phyloP scores from a whole-genome alignment of 208 protist species.

The Acanthamoeba castellanii region DNA sequence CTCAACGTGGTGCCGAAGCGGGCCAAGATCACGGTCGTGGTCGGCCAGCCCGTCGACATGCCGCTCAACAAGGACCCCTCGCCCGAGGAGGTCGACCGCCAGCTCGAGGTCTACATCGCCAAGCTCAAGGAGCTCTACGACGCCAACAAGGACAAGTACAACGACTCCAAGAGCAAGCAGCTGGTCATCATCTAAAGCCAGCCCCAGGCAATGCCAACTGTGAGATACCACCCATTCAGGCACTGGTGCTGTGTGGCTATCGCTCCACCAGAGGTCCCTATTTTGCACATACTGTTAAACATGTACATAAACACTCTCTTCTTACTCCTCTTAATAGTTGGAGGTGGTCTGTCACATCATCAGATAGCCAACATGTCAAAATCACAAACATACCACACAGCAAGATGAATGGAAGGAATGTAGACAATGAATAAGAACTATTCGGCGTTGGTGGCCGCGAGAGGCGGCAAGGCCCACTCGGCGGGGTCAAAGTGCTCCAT shows the following conservation, averaged over 20 bases:
- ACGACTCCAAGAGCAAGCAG: conserved; percentile 42
- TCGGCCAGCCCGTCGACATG: conserved; percentile 47
- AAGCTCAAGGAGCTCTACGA: conserved; percentile 43
- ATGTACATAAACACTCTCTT: background rate
- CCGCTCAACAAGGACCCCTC: conserved; percentile 5
- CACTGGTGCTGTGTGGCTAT: background rate
- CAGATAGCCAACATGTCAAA: too few relatives aligned
- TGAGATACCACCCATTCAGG: too few relatives aligned
- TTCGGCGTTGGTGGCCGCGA: background rate
- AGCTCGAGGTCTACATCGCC: conserved; percentile 60
- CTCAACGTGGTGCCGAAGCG: conserved; percentile 37
- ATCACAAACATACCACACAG: too few relatives aligned
- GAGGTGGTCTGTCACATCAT: too few relatives aligned
- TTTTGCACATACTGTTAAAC: conserved; percentile 4
- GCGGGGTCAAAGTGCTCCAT: conserved; percentile 35
- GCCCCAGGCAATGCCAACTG: background rate
- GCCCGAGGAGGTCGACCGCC: conserved; percentile 28
- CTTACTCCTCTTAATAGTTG: too few relatives aligned
- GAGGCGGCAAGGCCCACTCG: background rate
- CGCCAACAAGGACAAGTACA: conserved; percentile 59
- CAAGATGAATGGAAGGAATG: too few relatives aligned
- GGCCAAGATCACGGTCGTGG: conserved; percentile 60
- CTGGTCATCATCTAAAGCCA: conserved; percentile 63
- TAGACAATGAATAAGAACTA: background rate
- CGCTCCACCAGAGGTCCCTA: background rate